Evolutionary conservation across 345 rosid genomes (phyloP).

Genomic region (Salix dunnii): DNA sequence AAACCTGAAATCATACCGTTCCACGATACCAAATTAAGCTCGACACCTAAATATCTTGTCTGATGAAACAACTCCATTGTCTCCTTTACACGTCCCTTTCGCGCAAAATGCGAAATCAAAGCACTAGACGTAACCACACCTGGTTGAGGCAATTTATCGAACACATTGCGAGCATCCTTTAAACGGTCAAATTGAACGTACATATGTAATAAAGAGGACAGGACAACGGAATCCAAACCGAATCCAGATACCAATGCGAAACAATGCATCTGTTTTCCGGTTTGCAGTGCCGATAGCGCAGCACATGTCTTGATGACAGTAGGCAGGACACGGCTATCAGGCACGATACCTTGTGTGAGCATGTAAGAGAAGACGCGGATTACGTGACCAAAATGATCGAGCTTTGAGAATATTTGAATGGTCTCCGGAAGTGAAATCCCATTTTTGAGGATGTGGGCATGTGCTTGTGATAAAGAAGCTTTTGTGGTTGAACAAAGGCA

Average conservation of each 20-base stretch:
- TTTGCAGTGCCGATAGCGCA: slow-evolving; percentile 12
- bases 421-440: slow-evolving; percentile 18
- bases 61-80: slow-evolving; percentile 31
- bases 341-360: slow-evolving; percentile 14
- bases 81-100: slow-evolving; percentile 44
- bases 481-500: slow-evolving; percentile 18
- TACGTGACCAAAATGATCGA: slow-evolving; percentile 4
- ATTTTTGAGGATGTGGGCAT: slow-evolving; percentile 35
- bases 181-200: slow-evolving; percentile 44
- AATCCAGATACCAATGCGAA: slow-evolving; percentile 16
- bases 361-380: slow-evolving; percentile 16
- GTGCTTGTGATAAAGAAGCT: slow-evolving; percentile 30
- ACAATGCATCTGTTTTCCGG: slow-evolving; percentile 24
- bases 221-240: slow-evolving; percentile 16
- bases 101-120: slow-evolving; percentile 48
- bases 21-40: slow-evolving; percentile 54
- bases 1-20: slow-evolving; percentile 69
- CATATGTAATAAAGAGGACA: slow-evolving; percentile 48
- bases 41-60: slow-evolving; percentile 34
- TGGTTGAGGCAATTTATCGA: slow-evolving; percentile 41
- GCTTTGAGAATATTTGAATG: slow-evolving; percentile 19
- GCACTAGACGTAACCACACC: slow-evolving; percentile 56
- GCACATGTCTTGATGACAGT: slow-evolving; percentile 31
- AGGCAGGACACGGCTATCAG: slow-evolving; percentile 35
- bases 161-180: slow-evolving; percentile 48